phyloP scores from a whole-genome alignment of 495 filamentous ascomycete species.

The Sabuloglossum arenarium region DNA sequence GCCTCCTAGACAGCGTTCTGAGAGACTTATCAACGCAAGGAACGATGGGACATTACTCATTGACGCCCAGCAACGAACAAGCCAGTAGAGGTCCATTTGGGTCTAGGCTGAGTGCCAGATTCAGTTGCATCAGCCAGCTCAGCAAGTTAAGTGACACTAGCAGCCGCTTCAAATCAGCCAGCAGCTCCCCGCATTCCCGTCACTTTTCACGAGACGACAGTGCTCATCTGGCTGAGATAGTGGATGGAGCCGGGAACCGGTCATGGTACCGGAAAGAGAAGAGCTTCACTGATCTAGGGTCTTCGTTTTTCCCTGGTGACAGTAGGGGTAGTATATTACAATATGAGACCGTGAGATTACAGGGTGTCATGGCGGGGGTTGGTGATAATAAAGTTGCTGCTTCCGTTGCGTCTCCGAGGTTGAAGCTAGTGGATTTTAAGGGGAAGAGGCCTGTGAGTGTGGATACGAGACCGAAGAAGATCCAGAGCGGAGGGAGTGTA shows the following conservation, averaged over 20 bases:
- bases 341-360: not conserved
- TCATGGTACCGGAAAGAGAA: not conserved
- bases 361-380: not conserved
- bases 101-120: not conserved
- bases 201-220: not conserved
- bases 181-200: not conserved
- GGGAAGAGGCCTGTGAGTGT: conserved; percentile 2
- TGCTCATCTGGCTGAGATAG: not conserved
- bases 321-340: not conserved
- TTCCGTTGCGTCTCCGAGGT: not conserved
- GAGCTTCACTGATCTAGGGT: not conserved
- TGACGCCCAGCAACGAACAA: not conserved
- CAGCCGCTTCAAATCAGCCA: not conserved
- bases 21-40: not conserved
- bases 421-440: conserved; percentile 1
- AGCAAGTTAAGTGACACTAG: not conserved
- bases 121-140: not conserved
- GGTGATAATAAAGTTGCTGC: not conserved
- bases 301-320: not conserved
- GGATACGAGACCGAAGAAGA: not conserved
- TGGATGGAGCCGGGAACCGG: not conserved
- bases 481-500: not conserved
- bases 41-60: not conserved
- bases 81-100: not conserved
- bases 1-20: not conserved